Conservation (phyloP, 73 alveolate species). For the Blepharisma japonicum region DNA sequence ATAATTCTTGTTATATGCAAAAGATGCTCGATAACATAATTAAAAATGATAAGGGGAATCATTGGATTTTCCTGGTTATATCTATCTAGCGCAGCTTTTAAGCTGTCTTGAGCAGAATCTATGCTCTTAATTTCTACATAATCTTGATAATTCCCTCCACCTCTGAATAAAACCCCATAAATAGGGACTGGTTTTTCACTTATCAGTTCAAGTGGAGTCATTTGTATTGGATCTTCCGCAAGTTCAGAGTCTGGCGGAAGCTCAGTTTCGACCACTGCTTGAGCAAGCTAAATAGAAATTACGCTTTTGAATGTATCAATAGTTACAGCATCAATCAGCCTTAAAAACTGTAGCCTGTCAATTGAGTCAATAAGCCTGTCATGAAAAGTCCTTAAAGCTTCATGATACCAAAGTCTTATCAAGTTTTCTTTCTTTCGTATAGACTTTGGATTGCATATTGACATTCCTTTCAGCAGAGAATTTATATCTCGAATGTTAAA, state of each 20-base stretch:
- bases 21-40: conserved; percentile 97
- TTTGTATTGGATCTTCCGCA: conserved; percentile 60
- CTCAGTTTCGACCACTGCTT: conserved; percentile 52
- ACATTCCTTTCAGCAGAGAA: conserved; percentile 73
- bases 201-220: conserved; percentile 41
- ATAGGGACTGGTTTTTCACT: conserved; percentile 56
- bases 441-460: conserved; percentile 52
- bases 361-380: conserved; percentile 86
- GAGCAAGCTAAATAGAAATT: conserved; percentile 34
- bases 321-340: conserved; percentile 54
- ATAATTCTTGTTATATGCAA: conserved; percentile 94
- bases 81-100: background rate
- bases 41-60: conserved; percentile 97
- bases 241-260: conserved; percentile 63
- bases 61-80: conserved; percentile 63
- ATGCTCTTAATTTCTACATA: conserved; percentile 41
- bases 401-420: conserved; percentile 81
- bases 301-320: conserved; percentile 49
- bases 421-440: conserved; percentile 51
- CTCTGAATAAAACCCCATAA: conserved; percentile 54
- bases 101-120: conserved; percentile 35
- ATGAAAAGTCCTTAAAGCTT: conserved; percentile 71
- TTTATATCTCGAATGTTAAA: conserved; percentile 83
- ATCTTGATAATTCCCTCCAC: conserved; percentile 28
- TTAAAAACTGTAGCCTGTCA: conserved; percentile 72